Conservation (phyloP, 139 green algal genomes). For the Chlamydomonas sphaeroides region DNA sequence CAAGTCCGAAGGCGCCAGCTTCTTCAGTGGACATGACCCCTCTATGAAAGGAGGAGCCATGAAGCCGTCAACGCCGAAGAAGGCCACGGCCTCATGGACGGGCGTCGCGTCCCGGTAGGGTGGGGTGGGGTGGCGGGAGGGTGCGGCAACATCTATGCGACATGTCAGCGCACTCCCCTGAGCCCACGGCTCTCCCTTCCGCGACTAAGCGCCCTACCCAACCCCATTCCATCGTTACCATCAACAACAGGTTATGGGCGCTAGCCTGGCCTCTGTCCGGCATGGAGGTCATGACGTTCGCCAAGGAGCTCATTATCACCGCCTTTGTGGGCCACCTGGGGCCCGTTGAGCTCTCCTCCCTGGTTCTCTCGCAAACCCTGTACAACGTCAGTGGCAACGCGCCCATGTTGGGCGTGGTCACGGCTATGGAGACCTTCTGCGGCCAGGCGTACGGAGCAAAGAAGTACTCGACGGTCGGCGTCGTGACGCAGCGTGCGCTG, state of each 20-base stretch:
- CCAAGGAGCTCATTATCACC: slow-evolving; percentile 75
- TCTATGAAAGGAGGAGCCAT: not conserved
- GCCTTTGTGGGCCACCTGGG: slow-evolving; percentile 65
- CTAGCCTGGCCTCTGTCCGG: slow-evolving; percentile 67
- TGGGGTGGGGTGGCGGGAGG: not conserved
- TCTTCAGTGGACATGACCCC: not conserved
- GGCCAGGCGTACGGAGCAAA: slow-evolving; percentile 66
- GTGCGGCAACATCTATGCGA: too few species aligned
- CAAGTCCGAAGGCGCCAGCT: not conserved
- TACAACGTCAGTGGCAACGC: slow-evolving; percentile 73
- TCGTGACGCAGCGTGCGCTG: slow-evolving; percentile 64
- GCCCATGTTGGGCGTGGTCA: slow-evolving; percentile 65
- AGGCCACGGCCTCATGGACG: slow-evolving; percentile 13
- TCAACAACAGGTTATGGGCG: slow-evolving; percentile 52
- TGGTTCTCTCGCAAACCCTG: slow-evolving; percentile 68
- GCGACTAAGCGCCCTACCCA: not conserved
- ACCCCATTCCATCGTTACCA: not conserved
- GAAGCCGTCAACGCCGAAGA: slow-evolving; percentile 3
- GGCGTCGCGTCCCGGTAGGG: not conserved
- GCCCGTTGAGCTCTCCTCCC: slow-evolving; percentile 54
- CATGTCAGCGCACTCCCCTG: too few species aligned
- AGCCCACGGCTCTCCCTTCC: not conserved
- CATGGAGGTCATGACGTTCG: slow-evolving; percentile 74
- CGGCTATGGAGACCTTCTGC: slow-evolving; percentile 74
- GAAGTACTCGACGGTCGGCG: slow-evolving; percentile 53